Evolutionary conservation across 768 basidiomycete genomes (phyloP).

Genomic region (Mycena filopes): DNA sequence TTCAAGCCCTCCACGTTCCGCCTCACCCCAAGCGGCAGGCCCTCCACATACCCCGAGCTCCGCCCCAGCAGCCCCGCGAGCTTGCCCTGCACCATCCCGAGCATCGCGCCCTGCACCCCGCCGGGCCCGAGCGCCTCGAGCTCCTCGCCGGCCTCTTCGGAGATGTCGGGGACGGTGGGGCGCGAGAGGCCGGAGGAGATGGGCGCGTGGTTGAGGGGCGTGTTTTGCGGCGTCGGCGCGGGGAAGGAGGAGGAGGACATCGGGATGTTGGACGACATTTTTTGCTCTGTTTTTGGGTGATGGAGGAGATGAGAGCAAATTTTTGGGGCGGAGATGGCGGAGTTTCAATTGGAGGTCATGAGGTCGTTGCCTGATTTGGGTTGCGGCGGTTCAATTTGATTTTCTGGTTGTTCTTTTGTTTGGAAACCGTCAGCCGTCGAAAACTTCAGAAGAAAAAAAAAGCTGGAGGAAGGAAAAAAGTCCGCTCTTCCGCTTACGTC

Average conservation of each 20-base stretch:
- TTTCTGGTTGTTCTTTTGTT: too few species aligned
- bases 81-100: constrained; percentile 89
- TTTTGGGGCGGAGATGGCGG: constrained; percentile 15
- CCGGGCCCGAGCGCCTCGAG: constrained; percentile 47
- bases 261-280: constrained; percentile 77
- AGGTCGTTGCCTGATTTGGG: too few species aligned
- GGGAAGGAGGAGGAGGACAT: constrained; percentile 64
- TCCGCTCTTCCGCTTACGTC: too few species aligned
- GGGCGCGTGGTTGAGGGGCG: constrained; percentile 85
- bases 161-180: constrained; percentile 89
- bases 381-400: too few species aligned
- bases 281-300: neutral
- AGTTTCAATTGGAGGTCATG: neutral
- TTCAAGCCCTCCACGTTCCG: constrained; percentile 91
- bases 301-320: neutral
- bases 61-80: constrained; percentile 88
- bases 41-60: constrained; percentile 95
- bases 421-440: too few species aligned
- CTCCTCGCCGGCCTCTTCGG: constrained; percentile 76
- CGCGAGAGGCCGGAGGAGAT: constrained; percentile 83
- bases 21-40: constrained; percentile 83
- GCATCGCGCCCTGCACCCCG: constrained; percentile 69
- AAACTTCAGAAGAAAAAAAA: too few species aligned
- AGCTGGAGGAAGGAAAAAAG: too few species aligned
- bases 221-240: constrained; percentile 96